Conservation (phyloP, 345 rosid genomes). For the Erysimum cheiranthoides region DNA sequence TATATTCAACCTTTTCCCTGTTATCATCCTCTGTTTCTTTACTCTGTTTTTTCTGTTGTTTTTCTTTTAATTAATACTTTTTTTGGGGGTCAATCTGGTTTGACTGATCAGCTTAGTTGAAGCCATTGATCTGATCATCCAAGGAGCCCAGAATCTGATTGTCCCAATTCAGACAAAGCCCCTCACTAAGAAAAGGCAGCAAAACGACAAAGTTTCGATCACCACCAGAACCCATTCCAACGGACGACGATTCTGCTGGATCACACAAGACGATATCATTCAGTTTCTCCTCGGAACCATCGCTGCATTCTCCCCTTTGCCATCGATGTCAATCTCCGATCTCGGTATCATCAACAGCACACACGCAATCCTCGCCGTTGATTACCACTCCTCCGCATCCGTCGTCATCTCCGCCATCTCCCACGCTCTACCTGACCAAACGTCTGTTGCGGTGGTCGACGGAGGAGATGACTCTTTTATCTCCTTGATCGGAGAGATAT, state of each 20-base stretch:
- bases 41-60: constrained; percentile 11
- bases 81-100: not conserved
- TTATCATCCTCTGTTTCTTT: no score
- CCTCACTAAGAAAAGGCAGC: constrained; percentile 56
- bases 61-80: not conserved
- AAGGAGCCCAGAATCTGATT: constrained; percentile 88
- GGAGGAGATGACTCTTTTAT: constrained; percentile 55
- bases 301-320: constrained; percentile 74
- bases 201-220: constrained; percentile 1
- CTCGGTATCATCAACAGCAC: constrained; percentile 64
- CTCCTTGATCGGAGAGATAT: constrained; percentile 71
- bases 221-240: constrained; percentile 55
- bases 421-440: constrained; percentile 56
- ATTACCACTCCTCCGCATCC: constrained; percentile 71
- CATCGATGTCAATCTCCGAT: constrained; percentile 65
- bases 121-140: constrained; percentile 78
- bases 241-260: constrained; percentile 86
- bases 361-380: constrained; percentile 52
- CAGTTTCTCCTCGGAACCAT: constrained; percentile 76
- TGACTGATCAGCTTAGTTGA: constrained; percentile 64
- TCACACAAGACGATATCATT: constrained; percentile 86
- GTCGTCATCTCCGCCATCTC: constrained; percentile 58
- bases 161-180: constrained; percentile 67
- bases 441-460: constrained; percentile 78
- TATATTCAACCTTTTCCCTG: constrained; percentile 19